phyloP scores from a whole-genome alignment of 2,329 filamentous ascomycete species.

The Zarea fungicola region DNA sequence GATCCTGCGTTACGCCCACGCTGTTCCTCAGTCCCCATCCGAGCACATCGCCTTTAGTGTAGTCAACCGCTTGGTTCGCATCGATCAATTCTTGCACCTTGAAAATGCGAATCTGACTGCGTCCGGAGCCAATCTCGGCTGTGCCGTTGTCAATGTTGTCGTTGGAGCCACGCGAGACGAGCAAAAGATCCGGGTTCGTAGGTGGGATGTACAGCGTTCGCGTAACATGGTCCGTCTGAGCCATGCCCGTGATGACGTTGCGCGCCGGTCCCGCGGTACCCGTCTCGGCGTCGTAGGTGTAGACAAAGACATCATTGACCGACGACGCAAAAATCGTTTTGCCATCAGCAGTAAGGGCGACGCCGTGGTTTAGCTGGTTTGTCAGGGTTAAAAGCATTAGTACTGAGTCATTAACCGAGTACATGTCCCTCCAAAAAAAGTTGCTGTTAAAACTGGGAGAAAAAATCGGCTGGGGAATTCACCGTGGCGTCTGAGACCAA shows the following conservation, averaged over 20 bases:
- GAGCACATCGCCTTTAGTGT: conserved; percentile 39
- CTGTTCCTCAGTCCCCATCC: conserved; percentile 69
- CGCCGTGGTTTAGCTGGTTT: conserved; percentile 43
- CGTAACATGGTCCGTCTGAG: conserved; percentile 52
- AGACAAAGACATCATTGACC: conserved; percentile 48
- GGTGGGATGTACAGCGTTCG: conserved; percentile 56
- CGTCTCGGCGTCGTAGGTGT: conserved; percentile 50
- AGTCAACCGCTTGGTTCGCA: conserved; percentile 25
- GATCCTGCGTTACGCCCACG: conserved; percentile 60
- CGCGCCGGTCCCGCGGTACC: conserved; percentile 38
- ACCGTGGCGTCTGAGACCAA: background rate
- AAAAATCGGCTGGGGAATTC: no score
- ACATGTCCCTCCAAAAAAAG: no score
- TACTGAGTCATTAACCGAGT: no score
- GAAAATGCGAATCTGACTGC: conserved; percentile 55
- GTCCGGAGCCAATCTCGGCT: conserved; percentile 42
- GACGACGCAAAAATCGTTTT: conserved; percentile 48
- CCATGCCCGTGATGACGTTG: conserved; percentile 54
- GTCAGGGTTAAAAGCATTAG: no score
- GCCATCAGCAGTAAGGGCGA: conserved; percentile 41
- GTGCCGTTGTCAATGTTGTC: conserved; percentile 52
- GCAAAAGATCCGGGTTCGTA: conserved; percentile 44
- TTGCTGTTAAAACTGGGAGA: no score
- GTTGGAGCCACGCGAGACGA: conserved; percentile 58
- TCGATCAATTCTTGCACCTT: conserved; percentile 25